These are phyloP conservation scores for Candida saitoana DNA, from an alignment of 805 yeast species.

Conservation along the genomic window DNA sequence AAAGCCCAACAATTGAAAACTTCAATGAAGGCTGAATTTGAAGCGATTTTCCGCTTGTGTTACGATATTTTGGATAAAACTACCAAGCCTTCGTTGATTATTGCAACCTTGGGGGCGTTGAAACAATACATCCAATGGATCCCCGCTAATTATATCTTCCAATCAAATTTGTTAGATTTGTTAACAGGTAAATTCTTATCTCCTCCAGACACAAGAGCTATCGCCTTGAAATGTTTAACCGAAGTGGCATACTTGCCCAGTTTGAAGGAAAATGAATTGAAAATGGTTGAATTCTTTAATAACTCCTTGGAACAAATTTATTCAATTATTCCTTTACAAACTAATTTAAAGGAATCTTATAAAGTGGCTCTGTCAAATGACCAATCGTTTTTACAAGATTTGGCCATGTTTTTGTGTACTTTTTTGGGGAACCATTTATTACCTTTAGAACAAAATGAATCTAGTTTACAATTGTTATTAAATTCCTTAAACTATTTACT, in stretches of 20 bases:
- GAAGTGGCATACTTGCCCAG: constrained; percentile 75
- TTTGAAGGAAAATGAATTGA: constrained; percentile 46
- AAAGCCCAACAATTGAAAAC: constrained; percentile 78
- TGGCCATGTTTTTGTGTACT: constrained; percentile 88
- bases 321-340: constrained; percentile 64
- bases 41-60: constrained; percentile 89
- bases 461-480: constrained; percentile 54
- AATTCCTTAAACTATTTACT: constrained; percentile 78
- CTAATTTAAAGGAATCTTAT: constrained; percentile 71
- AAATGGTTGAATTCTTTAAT: constrained; percentile 67
- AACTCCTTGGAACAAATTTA: constrained; percentile 67
- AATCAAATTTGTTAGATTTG: constrained; percentile 71
- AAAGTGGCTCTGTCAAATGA: constrained; percentile 72
- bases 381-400: constrained; percentile 91
- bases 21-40: constrained; percentile 85
- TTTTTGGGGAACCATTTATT: constrained; percentile 71
- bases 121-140: constrained; percentile 92
- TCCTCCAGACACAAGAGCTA: constrained; percentile 75
- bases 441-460: constrained; percentile 57
- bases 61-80: constrained; percentile 90
- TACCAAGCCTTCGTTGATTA: constrained; percentile 74
- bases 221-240: constrained; percentile 86
- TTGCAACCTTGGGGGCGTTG: constrained; percentile 78
- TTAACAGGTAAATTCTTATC: constrained; percentile 73
- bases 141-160: constrained; percentile 84